Evolutionary conservation across 2,329 filamentous ascomycete species (phyloP).

Genomic region (Aurifilum marmelostoma): DNA sequence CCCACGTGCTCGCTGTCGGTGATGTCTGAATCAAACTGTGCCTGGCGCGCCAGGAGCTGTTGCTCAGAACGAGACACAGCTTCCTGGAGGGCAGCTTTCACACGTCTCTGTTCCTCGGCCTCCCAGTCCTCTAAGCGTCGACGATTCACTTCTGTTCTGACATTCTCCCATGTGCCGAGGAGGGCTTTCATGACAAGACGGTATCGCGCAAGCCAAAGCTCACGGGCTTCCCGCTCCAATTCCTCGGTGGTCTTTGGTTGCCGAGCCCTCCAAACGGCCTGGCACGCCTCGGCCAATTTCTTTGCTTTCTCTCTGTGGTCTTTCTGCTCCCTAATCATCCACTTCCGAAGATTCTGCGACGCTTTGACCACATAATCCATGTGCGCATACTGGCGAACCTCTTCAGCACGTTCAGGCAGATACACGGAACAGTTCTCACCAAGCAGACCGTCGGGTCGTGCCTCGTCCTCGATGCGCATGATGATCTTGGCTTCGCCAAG

Average conservation of each 20-base stretch:
- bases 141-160: constrained; percentile 63
- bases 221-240: constrained; percentile 75
- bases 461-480: constrained; percentile 70
- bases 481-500: constrained; percentile 71
- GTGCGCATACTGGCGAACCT: constrained; percentile 84
- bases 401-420: constrained; percentile 70
- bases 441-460: constrained; percentile 74
- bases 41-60: constrained; percentile 65
- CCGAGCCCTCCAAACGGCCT: constrained; percentile 73
- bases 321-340: constrained; percentile 79
- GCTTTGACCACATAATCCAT: constrained; percentile 83
- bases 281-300: constrained; percentile 75
- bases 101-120: constrained; percentile 64
- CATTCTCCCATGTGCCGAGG: constrained; percentile 66
- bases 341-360: constrained; percentile 75
- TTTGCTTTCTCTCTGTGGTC: constrained; percentile 79
- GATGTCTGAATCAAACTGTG: constrained; percentile 56
- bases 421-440: constrained; percentile 73
- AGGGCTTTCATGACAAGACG: constrained; percentile 67
- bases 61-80: constrained; percentile 73
- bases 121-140: constrained; percentile 65
- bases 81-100: constrained; percentile 71
- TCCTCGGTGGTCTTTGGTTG: constrained; percentile 81
- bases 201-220: constrained; percentile 69
- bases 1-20: constrained; percentile 46